A percentile compares a stretch with the other conserved stretches of the same genome.
Evolutionary conservation across 192 early-diverging fungal species (phyloP).

Genomic region (Coemansia biformis): DNA sequence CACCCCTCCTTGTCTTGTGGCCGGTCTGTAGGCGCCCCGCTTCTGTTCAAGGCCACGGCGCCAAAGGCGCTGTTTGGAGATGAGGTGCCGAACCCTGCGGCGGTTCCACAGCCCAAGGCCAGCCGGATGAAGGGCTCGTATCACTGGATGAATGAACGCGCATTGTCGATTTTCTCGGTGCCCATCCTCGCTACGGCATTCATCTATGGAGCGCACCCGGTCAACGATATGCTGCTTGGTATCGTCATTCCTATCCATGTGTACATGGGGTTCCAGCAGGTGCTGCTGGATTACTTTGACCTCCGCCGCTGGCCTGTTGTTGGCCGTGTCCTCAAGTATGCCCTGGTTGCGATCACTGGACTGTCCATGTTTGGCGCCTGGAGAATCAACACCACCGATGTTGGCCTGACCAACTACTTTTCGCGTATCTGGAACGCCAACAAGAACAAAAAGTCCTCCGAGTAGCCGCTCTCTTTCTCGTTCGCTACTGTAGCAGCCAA

Average conservation of each 20-base stretch:
- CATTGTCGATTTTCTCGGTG: conserved; percentile 64
- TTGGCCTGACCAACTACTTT: conserved; percentile 88
- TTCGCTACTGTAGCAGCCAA: too few species aligned
- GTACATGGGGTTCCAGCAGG: conserved; percentile 77
- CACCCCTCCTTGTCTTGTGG: too few species aligned
- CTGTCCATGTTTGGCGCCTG: conserved; percentile 79
- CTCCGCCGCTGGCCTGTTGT: conserved; percentile 56
- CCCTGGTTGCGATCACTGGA: conserved; percentile 65
- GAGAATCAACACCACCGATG: conserved; percentile 92
- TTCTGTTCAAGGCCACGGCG: conserved; percentile 24
- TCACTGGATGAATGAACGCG: conserved; percentile 96
- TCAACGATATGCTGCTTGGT: conserved; percentile 85
- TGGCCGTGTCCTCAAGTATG: conserved; percentile 59
- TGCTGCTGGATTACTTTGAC: conserved; percentile 81
- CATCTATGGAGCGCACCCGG: conserved; percentile 73
- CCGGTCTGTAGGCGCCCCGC: conserved; percentile 4
- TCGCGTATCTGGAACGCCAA: conserved; percentile 76
- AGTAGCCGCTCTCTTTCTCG: too few species aligned
- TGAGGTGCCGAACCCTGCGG: conserved; percentile 43
- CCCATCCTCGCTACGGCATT: conserved; percentile 76
- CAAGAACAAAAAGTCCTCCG: too few species aligned
- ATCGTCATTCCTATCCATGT: conserved; percentile 87
- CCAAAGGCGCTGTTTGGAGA: conserved; percentile 36
- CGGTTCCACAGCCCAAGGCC: conserved; percentile 46
- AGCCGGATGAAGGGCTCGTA: conserved; percentile 80